phyloP scores from a whole-genome alignment of 2,329 filamentous ascomycete species.

The Eutypella sp. region DNA sequence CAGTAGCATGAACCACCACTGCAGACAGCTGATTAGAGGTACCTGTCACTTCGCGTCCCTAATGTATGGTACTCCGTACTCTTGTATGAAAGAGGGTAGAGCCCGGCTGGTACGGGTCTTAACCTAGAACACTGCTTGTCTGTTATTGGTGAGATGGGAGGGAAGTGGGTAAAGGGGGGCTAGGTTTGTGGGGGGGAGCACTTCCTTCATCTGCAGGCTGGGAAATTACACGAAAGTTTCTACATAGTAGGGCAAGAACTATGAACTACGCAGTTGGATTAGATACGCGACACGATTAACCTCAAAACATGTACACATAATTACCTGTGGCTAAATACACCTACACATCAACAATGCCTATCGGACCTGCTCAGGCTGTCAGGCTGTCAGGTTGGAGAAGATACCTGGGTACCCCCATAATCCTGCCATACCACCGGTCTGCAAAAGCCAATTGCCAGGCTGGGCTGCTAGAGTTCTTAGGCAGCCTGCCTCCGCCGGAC shows the following conservation, averaged over 20 bases:
- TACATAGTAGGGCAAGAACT: not conserved
- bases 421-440: no score
- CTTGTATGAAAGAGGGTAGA: not conserved
- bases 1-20: not conserved
- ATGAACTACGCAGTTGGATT: not conserved
- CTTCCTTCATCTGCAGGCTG: conserved; percentile 1
- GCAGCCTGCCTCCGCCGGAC: no score
- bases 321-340: not conserved
- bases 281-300: not conserved
- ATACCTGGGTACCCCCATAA: no score
- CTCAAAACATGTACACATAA: not conserved
- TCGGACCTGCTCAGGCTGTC: no score
- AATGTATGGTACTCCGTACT: no score
- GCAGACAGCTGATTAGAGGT: not conserved
- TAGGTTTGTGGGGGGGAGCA: not conserved
- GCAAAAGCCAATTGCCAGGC: no score
- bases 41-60: not conserved
- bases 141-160: not conserved
- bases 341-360: no score
- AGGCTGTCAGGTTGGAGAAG: no score
- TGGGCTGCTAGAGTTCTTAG: no score
- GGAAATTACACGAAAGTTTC: not conserved
- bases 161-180: not conserved
- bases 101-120: not conserved
- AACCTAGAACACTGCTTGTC: not conserved